These are phyloP conservation scores for Entomophthora muscae DNA, from an alignment of 371 early-diverging fungal genomes.

Conservation along the genomic window DNA sequence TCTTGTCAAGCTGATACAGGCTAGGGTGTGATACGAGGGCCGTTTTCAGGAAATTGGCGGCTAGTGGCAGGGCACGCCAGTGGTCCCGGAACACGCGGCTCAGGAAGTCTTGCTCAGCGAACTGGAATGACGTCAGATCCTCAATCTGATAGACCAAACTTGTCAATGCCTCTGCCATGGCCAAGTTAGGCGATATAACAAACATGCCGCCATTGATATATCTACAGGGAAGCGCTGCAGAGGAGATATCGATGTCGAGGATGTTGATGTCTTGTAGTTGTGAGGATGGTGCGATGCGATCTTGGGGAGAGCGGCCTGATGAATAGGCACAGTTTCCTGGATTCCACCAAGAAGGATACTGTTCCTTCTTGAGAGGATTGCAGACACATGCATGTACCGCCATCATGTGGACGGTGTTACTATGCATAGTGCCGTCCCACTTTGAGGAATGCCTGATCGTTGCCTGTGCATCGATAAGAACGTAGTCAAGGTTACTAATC, in stretches of 20 bases:
- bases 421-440: not conserved
- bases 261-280: too few species aligned
- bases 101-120: conserved; percentile 3
- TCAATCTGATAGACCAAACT: too few species aligned
- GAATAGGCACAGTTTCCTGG: conserved; percentile 1
- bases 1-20: not conserved
- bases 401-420: not conserved
- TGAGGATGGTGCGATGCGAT: too few species aligned
- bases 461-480: not conserved
- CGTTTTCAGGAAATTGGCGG: not conserved
- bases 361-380: not conserved
- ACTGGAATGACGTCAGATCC: too few species aligned
- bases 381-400: conserved; percentile 6
- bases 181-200: not conserved
- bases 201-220: conserved; percentile 3
- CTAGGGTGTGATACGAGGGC: not conserved
- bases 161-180: too few species aligned
- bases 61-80: not conserved
- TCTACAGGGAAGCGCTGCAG: too few species aligned
- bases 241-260: too few species aligned
- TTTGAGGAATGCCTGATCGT: not conserved
- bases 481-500: not conserved
- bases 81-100: not conserved
- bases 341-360: conserved; percentile 3
- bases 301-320: too few species aligned